Base-by-base conservation (phyloP, 2,329 filamentous ascomycete species). In the Neoascochyta sp. region DNA sequence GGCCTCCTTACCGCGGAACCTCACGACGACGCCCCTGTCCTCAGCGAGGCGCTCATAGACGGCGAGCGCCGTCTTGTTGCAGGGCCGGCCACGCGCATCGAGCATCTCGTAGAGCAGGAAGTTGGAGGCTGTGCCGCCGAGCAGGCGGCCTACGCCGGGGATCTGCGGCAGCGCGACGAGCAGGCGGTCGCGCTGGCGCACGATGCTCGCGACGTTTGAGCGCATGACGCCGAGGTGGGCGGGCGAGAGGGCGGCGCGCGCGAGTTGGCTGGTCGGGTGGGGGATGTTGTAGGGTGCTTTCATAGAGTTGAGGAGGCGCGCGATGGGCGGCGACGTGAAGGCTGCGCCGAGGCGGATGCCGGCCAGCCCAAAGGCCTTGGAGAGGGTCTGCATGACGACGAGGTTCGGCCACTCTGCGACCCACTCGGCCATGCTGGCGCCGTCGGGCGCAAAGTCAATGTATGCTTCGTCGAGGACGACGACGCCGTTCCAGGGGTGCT, bases 241-340 rank as follows among this genome's bases (percentile, higher is more conserved):
- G 0, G 71, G 66, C 1, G 76, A 72, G 21, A 96, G 68, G 3
- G 86, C 89, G 13, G 81, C 77, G 20, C 72, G 75, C 1, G 89
- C 92, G 11, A 98, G 73, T 19, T 82, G 80, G 50, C 82, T 88
- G 1, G 90, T 95, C 0, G 87, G 87, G 50, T 81, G 90, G 4
- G 87, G 83, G 51, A 98, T 81, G 65, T 95, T 96, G 69, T 98
- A 98, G 0, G 92, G 92, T 0, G 92, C 90, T 67, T 96, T 96
- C 54, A 98, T 73, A 58, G 75, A 88, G 68, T 98, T 98, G 32
- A 98, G 73, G 9, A 98, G 70, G 10, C 68, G 65, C 2, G 90
- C 88, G 41, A 98, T 81, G 5, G 79, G 73, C 0, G 80, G 73
- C 7, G 80, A 76, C 4, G 86, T 76, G 59, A 95, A 98, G 1